Evolutionary conservation across 2,329 filamentous ascomycete genomes (phyloP), one percentile per base, ranked within the genome.

Genomic region (Metarhizium humberi): DNA sequence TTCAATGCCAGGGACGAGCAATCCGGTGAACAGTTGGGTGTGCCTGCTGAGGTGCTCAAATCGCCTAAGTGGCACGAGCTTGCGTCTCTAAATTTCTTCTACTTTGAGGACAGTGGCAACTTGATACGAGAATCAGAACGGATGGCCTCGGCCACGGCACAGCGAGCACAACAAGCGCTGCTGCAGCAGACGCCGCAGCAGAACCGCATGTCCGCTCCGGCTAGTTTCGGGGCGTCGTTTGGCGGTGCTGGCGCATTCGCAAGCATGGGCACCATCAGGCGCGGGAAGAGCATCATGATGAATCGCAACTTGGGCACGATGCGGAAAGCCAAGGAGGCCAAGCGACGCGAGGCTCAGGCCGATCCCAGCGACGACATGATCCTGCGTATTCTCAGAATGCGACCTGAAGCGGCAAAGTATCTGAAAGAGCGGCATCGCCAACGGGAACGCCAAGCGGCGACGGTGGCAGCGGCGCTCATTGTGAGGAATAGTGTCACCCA

Each of bases 281-380:
- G 84, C 54, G 81, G 83, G 62, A 84, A 86, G 81, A 90, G 85
- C 61, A 95, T 99, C 71, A 91, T 99, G 88, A 86, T 96, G 73
- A 90, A 84, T 63, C 85, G 92, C 56, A 99, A 97, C 68, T 74
- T 99, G 54, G 94, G 94, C 49, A 97, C 94, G 7, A 97, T 99
- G 91, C 87, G 85, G 63, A 90, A 92, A 67, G 91, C 89, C 45
- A 97, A 97, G 72, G 91, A 96, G 69, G 92, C 96, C 72, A 96
- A 95, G 75, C 81, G 94, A 60, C 91, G 92, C 63, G 92, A 97
- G 69, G 90, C 91, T 1, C 94, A 99, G 68, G 92, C 94, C 1
- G 94, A 97, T 68, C 92, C 94, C 2, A 96, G 87, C 68, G 94
- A 99, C 70, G 94, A 99, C 68, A 97, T 97, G 88, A 97, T 99